Percentiles rank a stretch among this genome's conserved stretches.
Conservation (phyloP, 768 basidiomycete genomes). For the Sarcodon aspratus region DNA sequence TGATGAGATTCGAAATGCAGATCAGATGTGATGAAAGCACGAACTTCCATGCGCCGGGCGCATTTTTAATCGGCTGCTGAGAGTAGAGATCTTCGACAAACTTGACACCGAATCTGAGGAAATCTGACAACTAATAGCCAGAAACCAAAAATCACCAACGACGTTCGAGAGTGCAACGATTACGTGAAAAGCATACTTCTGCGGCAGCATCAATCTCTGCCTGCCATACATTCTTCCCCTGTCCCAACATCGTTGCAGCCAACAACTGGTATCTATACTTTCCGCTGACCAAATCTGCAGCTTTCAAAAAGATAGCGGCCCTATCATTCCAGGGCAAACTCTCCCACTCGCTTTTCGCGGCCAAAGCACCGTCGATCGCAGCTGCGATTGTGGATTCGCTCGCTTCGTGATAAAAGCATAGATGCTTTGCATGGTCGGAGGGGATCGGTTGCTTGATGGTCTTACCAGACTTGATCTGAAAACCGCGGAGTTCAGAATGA, state of each 20-base stretch:
- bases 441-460: constrained; percentile 75
- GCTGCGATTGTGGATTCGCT: constrained; percentile 59
- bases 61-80: constrained; percentile 82
- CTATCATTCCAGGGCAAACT: constrained; percentile 92
- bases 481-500: constrained; percentile 1
- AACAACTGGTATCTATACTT: constrained; percentile 94
- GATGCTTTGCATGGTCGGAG: constrained; percentile 69
- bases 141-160: background rate
- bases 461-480: constrained; percentile 71
- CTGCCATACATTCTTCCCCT: constrained; percentile 99
- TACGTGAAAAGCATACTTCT: constrained; percentile 47
- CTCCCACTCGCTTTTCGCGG: constrained; percentile 87
- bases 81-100: constrained; percentile 92
- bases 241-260: constrained; percentile 95
- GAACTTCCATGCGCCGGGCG: constrained; percentile 89
- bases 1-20: background rate
- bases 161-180: background rate
- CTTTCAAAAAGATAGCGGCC: constrained; percentile 96
- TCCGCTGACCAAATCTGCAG: constrained; percentile 88
- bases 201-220: constrained; percentile 99
- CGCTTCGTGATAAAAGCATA: constrained; percentile 86
- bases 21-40: constrained; percentile 17
- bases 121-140: constrained; percentile 60
- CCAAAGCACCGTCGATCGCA: constrained; percentile 83
- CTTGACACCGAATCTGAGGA: constrained; percentile 94